Percentiles rank a stretch among this genome's conserved stretches.
Evolutionary conservation across 129 eudicot species (phyloP).

Genomic region (Chrysanthemum seticuspe): DNA sequence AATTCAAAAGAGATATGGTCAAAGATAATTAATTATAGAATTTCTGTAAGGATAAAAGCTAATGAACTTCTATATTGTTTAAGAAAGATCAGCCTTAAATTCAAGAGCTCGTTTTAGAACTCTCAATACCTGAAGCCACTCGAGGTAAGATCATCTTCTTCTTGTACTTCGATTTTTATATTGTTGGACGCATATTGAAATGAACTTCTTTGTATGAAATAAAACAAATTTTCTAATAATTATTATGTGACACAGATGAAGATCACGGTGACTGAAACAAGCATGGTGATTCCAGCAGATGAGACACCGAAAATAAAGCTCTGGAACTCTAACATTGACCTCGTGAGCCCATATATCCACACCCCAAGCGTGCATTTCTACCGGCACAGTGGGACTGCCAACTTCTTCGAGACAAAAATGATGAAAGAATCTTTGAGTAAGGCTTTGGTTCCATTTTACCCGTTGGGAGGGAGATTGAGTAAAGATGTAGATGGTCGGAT

Average conservation of each 20-base stretch:
- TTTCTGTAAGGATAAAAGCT: too few species aligned
- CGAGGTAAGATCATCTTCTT: too few species aligned
- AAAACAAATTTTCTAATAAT: too few species aligned
- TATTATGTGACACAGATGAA: not conserved
- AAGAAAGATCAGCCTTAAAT: too few species aligned
- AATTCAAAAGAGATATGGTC: too few species aligned
- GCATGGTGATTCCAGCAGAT: not conserved
- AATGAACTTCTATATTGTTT: too few species aligned
- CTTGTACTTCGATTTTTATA: too few species aligned
- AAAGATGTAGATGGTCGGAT: not conserved
- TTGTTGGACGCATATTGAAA: too few species aligned
- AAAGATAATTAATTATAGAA: too few species aligned
- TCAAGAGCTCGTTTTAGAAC: too few species aligned
- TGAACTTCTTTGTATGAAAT: too few species aligned
- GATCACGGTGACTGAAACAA: not conserved
- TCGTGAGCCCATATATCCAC: not conserved
- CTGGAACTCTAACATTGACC: conserved; percentile 2
- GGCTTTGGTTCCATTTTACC: not conserved
- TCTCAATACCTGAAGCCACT: too few species aligned
- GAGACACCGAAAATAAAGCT: not conserved
- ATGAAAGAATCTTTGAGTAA: not conserved
- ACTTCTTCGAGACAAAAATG: not conserved
- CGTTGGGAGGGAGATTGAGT: not conserved
- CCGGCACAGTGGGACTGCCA: not conserved
- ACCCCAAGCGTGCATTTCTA: not conserved